These are phyloP conservation scores for Plantago rigida DNA, from an alignment of 305 asterid genomes.

Conservation along the genomic window DNA sequence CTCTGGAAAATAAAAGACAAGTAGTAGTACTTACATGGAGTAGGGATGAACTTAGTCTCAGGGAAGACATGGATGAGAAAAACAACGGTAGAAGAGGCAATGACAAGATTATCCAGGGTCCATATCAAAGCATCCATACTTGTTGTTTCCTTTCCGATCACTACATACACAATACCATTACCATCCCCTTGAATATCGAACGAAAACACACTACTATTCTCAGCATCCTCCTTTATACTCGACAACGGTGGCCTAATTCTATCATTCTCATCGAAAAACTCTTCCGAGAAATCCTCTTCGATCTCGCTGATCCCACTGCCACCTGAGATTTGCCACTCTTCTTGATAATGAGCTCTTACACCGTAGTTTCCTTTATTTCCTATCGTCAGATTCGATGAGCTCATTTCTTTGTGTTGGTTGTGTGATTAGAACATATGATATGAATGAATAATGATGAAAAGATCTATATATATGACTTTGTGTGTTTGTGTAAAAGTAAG, in stretches of 20 bases:
- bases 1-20: too few species aligned
- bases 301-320: slow-evolving; percentile 32
- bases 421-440: too few species aligned
- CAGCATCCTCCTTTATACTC: slow-evolving; percentile 33
- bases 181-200: slow-evolving; percentile 28
- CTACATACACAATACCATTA: slow-evolving; percentile 46
- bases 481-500: background rate
- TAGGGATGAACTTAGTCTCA: slow-evolving; percentile 52
- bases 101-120: slow-evolving; percentile 33
- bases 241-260: slow-evolving; percentile 5
- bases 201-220: slow-evolving; percentile 33
- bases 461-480: background rate
- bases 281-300: slow-evolving; percentile 26
- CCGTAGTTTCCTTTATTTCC: slow-evolving; percentile 15
- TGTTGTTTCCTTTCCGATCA: slow-evolving; percentile 33
- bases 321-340: slow-evolving; percentile 10
- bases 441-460: background rate
- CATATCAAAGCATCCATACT: slow-evolving; percentile 69
- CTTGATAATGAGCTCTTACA: slow-evolving; percentile 25
- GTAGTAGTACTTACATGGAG: slow-evolving; percentile 41
- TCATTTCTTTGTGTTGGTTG: slow-evolving; percentile 15
- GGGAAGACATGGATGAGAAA: slow-evolving; percentile 60
- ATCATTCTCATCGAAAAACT: slow-evolving; percentile 7
- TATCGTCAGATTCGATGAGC: slow-evolving; percentile 22
- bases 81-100: slow-evolving; percentile 33